Base-by-base conservation (phyloP, 2,329 filamentous ascomycete species). In the Thielaviopsis punctulata region DNA sequence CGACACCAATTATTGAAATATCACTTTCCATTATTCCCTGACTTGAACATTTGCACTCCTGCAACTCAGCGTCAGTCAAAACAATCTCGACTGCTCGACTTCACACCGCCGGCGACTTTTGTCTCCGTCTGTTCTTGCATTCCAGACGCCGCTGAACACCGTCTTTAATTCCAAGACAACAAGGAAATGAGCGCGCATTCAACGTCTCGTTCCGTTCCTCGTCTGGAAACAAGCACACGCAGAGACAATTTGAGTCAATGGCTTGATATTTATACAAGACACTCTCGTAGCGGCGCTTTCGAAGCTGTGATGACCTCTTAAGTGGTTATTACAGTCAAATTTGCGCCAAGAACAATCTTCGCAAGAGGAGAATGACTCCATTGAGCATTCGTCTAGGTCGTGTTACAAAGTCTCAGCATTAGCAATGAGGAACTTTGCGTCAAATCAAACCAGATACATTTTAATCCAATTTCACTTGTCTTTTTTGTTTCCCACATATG, bases 371-470 rank as follows among this genome's bases (percentile, higher is more conserved):
- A 80, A 80, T 73, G 75, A 83, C 80, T 79, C 82, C 86, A 81
- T 83, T 83, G 86, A 86, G 82, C 79, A 80, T 82, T 79, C 80
- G 86, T 75, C 84, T 87, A 84, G 80, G 79, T 86, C 83, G 85
- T 90, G 85, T 89, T 90, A 86, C 86, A 88, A 79, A 77, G 73
- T 84, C 70, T 75, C 84, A 80, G 79, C 53, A 67, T 66, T 69
- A 69, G 81, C 82, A 64, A 80, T 85, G 84, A 87, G 66, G 75
- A 77, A 79, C 75, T 77, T 82, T 88, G 86, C 84, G 85, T 90
- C 86, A 82, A 86, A 78, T 76, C 73, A 66, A 55, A 74, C 78
- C 84, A 87, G 85, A 88, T 77, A 90, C 77, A 82, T 53, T 47
- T n/a, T 12, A 30, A 49, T 36, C 19, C 9, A 15, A 24, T 52